These are phyloP conservation scores for Sugiyamaella floridensis DNA, from an alignment of 805 yeast species.

Conservation along the genomic window DNA sequence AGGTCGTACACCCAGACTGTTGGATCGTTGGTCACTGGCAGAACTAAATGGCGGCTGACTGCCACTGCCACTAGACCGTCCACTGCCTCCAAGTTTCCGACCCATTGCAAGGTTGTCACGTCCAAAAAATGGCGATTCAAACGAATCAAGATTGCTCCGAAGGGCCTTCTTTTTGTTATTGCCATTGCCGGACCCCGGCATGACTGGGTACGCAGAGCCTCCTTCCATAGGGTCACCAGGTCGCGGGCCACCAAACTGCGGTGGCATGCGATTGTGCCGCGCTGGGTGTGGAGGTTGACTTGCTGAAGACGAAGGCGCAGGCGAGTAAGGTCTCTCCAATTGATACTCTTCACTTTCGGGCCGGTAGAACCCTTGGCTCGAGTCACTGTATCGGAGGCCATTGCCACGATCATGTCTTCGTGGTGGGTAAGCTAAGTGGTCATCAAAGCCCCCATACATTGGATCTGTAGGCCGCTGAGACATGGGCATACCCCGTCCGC, in stretches of 20 bases:
- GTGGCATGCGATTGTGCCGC: not conserved
- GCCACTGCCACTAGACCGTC: not conserved
- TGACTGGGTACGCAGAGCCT: not conserved
- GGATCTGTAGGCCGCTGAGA: not conserved
- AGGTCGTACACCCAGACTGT: not conserved
- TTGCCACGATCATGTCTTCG: not conserved
- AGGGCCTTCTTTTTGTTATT: conserved; percentile 5
- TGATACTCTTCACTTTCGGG: not conserved
- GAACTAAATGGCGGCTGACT: not conserved
- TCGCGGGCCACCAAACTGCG: conserved; percentile 2
- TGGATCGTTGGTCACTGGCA: not conserved
- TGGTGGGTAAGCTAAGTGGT: not conserved
- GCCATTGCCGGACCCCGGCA: not conserved
- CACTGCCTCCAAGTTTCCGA: not conserved
- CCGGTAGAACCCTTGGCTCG: conserved; percentile 2
- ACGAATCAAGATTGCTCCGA: conserved; percentile 12
- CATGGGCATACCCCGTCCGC: not conserved
- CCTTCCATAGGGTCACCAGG: not conserved
- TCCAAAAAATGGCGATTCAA: conserved; percentile 16
- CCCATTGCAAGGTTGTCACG: conserved; percentile 6
- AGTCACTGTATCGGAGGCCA: not conserved
- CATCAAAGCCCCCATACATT: conserved; percentile 1
- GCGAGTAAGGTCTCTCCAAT: conserved; percentile 6
- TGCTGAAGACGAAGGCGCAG: conserved; percentile 8
- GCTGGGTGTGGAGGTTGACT: conserved; percentile 10